These are phyloP conservation scores for Rehmannia glutinosa DNA, from an alignment of 257 asterid genomes.

Conservation along the genomic window DNA sequence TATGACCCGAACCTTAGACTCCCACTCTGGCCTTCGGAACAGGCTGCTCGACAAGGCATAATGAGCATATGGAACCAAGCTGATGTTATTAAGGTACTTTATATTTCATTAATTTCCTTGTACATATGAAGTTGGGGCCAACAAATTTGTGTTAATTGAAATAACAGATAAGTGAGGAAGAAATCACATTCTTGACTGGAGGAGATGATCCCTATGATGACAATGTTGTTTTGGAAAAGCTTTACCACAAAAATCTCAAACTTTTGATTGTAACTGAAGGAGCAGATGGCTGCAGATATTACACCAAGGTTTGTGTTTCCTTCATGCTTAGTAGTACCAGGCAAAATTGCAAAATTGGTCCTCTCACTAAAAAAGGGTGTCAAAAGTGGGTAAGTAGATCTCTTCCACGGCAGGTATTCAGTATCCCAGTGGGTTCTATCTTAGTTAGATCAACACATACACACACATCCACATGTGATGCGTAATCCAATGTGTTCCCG, in stretches of 20 bases:
- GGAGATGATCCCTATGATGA: background rate
- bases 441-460: too few species aligned
- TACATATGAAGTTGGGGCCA: too few species aligned
- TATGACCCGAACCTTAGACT: slow-evolving; percentile 39
- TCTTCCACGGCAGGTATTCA: too few species aligned
- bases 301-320: background rate
- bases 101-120: too few species aligned
- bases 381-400: too few species aligned
- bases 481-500: too few species aligned
- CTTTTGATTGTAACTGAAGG: slow-evolving; percentile 2
- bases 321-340: background rate
- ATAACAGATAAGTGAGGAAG: slow-evolving; percentile 6
- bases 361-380: too few species aligned
- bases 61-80: slow-evolving; percentile 41
- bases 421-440: too few species aligned
- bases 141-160: too few species aligned
- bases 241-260: background rate
- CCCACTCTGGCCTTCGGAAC: slow-evolving; percentile 37
- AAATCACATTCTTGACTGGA: slow-evolving; percentile 4
- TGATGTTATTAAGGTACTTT: slow-evolving; percentile 14
- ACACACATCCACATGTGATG: too few species aligned
- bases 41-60: slow-evolving; percentile 27
- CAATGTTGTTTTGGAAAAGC: background rate
- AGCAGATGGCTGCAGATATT: slow-evolving; percentile 15
- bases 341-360: too few species aligned